Evolutionary conservation across 208 protist species (phyloP).

Genomic region (Trypanosoma congolense): DNA sequence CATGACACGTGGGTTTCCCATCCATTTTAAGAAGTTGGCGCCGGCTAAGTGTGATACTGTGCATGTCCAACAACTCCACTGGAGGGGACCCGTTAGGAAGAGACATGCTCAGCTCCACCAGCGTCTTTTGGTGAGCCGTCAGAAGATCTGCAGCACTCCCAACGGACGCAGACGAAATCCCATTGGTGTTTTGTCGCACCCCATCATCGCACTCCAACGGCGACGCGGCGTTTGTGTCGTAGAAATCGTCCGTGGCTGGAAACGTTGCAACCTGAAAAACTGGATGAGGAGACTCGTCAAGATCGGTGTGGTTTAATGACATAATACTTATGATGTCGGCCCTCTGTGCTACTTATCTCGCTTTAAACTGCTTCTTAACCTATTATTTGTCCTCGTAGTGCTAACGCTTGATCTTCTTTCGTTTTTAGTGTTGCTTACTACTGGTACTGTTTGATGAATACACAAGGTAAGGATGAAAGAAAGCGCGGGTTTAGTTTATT

Average conservation of each 20-base stretch:
- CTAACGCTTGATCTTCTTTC: too few species aligned
- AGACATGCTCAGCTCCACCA: slow-evolving; percentile 21
- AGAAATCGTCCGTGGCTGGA: slow-evolving; percentile 2
- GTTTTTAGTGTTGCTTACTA: too few species aligned
- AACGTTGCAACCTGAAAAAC: slow-evolving; percentile 48
- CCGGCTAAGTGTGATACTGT: slow-evolving; percentile 74
- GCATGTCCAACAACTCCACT: slow-evolving; percentile 22
- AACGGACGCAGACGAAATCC: slow-evolving; percentile 45
- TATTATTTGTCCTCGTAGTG: too few species aligned
- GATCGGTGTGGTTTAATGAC: slow-evolving; percentile 3
- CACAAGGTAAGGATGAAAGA: too few species aligned
- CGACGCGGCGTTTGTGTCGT: slow-evolving; percentile 30
- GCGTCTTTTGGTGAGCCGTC: slow-evolving; percentile 43
- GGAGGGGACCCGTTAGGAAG: not conserved
- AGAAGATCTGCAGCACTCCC: slow-evolving; percentile 62
- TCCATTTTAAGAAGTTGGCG: slow-evolving; percentile 47
- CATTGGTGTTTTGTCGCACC: not conserved
- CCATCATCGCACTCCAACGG: slow-evolving; percentile 11
- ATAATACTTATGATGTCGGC: too few species aligned
- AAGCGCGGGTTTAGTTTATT: too few species aligned
- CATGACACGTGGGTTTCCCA: slow-evolving; percentile 4
- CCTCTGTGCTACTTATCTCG: too few species aligned
- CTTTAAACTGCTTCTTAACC: too few species aligned
- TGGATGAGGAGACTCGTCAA: slow-evolving; percentile 19
- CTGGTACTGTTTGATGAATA: too few species aligned